Evolutionary conservation across 2,329 filamentous ascomycete species (phyloP), one percentile per base, ranked within the genome.

Genomic region (Colletotrichum sojae): DNA sequence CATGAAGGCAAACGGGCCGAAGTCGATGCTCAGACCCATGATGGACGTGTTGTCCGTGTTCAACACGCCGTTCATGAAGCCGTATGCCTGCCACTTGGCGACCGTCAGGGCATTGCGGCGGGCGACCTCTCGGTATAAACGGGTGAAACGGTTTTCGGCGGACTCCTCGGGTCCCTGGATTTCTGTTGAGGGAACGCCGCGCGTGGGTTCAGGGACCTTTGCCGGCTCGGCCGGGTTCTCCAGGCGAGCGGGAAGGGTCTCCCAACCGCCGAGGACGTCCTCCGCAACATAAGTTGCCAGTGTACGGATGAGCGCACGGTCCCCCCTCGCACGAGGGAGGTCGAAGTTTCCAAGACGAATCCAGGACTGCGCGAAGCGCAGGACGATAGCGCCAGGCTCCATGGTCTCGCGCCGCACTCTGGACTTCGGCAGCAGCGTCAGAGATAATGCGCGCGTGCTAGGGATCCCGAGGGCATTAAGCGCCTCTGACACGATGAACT

Each of bases 31-130:
- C 0, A 99, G 83, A 0, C 96, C 96, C 63, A 91, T 91, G 58
- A 99, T 88, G 0, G 94, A 97, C 0, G 96, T 99, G 79, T 99
- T 99, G 78, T 99, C 96, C 0, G 96, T 98, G 81, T 99, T 99
- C 67, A 99, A 85, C 4, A 99, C 96, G 53, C 96, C 96, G 76
- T 99, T 99, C 87, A 97, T 98, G 83, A 99, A 99, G n/a, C 94
- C 96, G 76, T 98, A 98, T 0, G 94, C 94, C 83, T 99, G 97
- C 95, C 96, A 98, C 73, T 92, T 89, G 12, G 96, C 96, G 2
- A 98, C 95, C 0, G 93, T 97, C 67, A 87, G 85, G 1, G 96
- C 96, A 77, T 98, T 99, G 39, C 93, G 89, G 49, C 94, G 90
- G 4, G 91, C 90, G 64, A 99, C 91, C 76, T 97, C 94, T 43